Percentiles rank a stretch among this genome's conserved stretches.
phyloP scores from a whole-genome alignment of 2,329 filamentous ascomycete genomes.

The Epichloe bromicola region DNA sequence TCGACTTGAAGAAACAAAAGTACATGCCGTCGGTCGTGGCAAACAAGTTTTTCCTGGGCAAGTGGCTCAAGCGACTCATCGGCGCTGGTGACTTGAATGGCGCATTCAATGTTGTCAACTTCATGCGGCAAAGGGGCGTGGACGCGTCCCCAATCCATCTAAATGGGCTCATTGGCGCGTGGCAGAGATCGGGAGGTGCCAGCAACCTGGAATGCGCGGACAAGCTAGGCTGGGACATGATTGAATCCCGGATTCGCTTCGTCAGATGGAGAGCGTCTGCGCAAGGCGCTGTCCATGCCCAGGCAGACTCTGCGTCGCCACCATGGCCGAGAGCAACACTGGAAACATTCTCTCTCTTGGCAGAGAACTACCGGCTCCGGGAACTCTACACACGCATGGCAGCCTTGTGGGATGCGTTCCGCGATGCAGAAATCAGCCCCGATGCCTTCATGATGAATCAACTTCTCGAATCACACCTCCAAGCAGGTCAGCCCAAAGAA shows the following conservation, averaged over 20 bases:
- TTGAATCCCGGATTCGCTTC: constrained; percentile 51
- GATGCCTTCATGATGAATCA: constrained; percentile 73
- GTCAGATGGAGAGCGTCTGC: constrained; percentile 33
- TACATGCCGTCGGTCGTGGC: constrained; percentile 35
- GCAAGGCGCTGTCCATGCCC: not conserved
- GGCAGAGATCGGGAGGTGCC: constrained; percentile 50
- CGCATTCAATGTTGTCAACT: constrained; percentile 57
- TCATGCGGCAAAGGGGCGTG: constrained; percentile 60
- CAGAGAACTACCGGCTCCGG: constrained; percentile 57
- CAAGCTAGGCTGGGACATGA: constrained; percentile 62
- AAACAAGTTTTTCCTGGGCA: constrained; percentile 75
- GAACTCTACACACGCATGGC: constrained; percentile 44
- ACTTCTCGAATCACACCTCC: constrained; percentile 53
- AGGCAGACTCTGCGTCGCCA: not conserved
- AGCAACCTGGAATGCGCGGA: constrained; percentile 49
- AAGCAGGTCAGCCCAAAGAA: constrained; percentile 39
- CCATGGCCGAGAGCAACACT: constrained; percentile 47
- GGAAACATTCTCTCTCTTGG: constrained; percentile 66
- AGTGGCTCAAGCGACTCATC: constrained; percentile 78
- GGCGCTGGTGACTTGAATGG: constrained; percentile 57
- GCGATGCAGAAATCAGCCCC: constrained; percentile 48
- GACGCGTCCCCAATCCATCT: constrained; percentile 60
- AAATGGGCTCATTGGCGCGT: constrained; percentile 71
- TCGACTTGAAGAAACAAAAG: constrained; percentile 32
- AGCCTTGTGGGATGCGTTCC: constrained; percentile 49